Percentiles rank a stretch among this genome's conserved stretches.
Conservation (phyloP, 2,329 filamentous ascomycete species). For the Penicillium sp. region DNA sequence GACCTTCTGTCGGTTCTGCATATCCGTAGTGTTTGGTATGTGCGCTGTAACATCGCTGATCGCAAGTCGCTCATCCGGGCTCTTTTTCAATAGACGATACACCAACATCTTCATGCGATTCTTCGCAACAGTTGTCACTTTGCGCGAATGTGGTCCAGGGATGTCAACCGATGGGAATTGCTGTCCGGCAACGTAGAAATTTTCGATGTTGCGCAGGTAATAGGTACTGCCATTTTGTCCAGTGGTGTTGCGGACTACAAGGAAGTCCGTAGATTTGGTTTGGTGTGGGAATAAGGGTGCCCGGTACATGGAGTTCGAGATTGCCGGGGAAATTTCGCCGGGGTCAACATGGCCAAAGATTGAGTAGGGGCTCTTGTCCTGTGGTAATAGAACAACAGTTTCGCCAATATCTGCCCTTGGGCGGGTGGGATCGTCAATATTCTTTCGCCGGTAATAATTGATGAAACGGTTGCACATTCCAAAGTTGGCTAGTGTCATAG, state of each 20-base stretch:
- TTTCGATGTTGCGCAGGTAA: conserved; percentile 84
- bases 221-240: conserved; percentile 74
- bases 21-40: conserved; percentile 87
- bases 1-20: conserved; percentile 93
- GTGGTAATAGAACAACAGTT: conserved; percentile 78
- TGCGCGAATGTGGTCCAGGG: conserved; percentile 87
- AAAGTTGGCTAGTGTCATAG: conserved; percentile 88
- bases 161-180: conserved; percentile 90
- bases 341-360: conserved; percentile 91
- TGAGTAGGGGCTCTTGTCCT: conserved; percentile 94
- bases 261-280: conserved; percentile 74
- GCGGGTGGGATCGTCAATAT: conserved; percentile 69
- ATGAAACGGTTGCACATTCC: conserved; percentile 95
- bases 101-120: conserved; percentile 95
- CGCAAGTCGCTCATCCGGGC: conserved; percentile 64
- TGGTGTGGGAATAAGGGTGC: conserved; percentile 90
- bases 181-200: conserved; percentile 87
- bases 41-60: conserved; percentile 87
- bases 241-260: conserved; percentile 79
- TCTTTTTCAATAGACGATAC: conserved; percentile 81
- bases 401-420: conserved; percentile 85
- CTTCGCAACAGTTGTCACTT: conserved; percentile 95
- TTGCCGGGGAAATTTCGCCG: conserved; percentile 82
- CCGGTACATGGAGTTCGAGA: conserved; percentile 94
- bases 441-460: conserved; percentile 91